Percentiles rank a stretch among this genome's conserved stretches.
These are phyloP conservation scores for Saprolegnia parasitica DNA, from an alignment of 352 stramenopile species.

Conservation along the genomic window DNA sequence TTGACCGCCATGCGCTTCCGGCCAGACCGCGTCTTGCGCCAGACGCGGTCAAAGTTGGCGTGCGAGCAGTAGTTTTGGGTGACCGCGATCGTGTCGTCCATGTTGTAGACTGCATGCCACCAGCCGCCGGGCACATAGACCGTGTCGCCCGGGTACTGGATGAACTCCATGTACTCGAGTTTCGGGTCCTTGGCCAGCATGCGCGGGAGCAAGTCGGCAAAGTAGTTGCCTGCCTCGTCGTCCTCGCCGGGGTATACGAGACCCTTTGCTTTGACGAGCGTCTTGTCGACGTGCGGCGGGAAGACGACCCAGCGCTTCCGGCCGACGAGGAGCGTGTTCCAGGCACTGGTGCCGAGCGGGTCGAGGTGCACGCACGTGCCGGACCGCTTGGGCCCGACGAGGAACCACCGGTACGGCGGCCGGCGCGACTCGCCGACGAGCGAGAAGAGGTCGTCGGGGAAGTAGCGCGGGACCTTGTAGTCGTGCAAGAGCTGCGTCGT, in stretches of 20 bases:
- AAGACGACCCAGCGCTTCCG: conserved; percentile 97
- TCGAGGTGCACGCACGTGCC: conserved; percentile 95
- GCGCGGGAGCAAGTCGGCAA: conserved; percentile 88
- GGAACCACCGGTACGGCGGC: conserved; percentile 95
- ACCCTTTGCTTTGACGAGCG: conserved; percentile 68
- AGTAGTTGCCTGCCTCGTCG: conserved; percentile 90
- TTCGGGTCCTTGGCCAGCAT: conserved; percentile 64
- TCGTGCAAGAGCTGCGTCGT: conserved; percentile 70
- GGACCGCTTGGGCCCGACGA: conserved; percentile 88
- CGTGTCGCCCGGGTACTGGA: conserved; percentile 87
- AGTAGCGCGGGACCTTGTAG: conserved; percentile 78
- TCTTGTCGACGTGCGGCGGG: conserved; percentile 79
- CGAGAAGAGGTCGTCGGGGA: conserved; percentile 79
- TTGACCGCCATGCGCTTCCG: conserved; percentile 94
- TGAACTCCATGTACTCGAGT: conserved; percentile 79
- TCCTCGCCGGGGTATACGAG: conserved; percentile 85
- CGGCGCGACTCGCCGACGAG: conserved; percentile 74
- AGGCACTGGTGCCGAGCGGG: conserved; percentile 93
- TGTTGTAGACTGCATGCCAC: conserved; percentile 93
- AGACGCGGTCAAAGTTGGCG: conserved; percentile 83
- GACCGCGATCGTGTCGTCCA: conserved; percentile 88
- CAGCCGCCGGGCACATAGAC: conserved; percentile 90
- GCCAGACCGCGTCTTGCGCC: conserved; percentile 84
- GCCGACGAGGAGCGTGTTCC: conserved; percentile 93
- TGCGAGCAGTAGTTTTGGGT: conserved; percentile 93